Evolutionary conservation across 2,329 filamentous ascomycete genomes (phyloP).

Genomic region (Talaromyces marneffei): DNA sequence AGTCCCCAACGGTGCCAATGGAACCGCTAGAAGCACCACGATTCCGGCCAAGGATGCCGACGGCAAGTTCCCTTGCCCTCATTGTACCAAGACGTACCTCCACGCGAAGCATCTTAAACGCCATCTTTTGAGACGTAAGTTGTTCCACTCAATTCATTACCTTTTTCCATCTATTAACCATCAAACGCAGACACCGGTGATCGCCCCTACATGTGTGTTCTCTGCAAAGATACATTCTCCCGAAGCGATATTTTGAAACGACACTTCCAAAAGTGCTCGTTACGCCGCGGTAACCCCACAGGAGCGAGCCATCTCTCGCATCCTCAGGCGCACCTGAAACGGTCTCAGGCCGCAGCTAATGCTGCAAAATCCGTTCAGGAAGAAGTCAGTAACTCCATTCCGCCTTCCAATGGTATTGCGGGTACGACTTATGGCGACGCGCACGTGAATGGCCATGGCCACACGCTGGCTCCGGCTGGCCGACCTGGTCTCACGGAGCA

Average conservation of each 20-base stretch:
- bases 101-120: slow-evolving; percentile 97
- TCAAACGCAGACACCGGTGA: slow-evolving; percentile 75
- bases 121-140: slow-evolving; percentile 92
- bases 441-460: slow-evolving; percentile 34
- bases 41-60: slow-evolving; percentile 94
- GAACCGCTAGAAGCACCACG: slow-evolving; percentile 67
- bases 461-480: slow-evolving; percentile 32
- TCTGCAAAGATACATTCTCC: slow-evolving; percentile 97
- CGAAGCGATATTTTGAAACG: slow-evolving; percentile 97
- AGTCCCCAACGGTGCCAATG: slow-evolving; percentile 56
- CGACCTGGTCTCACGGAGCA: slow-evolving; percentile 38
- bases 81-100: slow-evolving; percentile 96
- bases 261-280: slow-evolving; percentile 98
- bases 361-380: slow-evolving; percentile 38
- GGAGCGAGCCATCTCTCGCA: slow-evolving; percentile 92
- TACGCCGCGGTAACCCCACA: slow-evolving; percentile 90
- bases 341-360: slow-evolving; percentile 47
- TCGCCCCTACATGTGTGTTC: slow-evolving; percentile 94
- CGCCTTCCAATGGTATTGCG: slow-evolving; percentile 40
- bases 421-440: slow-evolving; percentile 39
- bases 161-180: not conserved
- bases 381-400: slow-evolving; percentile 40
- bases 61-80: slow-evolving; percentile 95
- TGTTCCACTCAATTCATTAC: not conserved
- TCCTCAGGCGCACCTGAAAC: slow-evolving; percentile 82